Evolutionary conservation across 1,139 yeast genomes (phyloP).

Genomic region (Zhuliangozyma parablackwelliae): DNA sequence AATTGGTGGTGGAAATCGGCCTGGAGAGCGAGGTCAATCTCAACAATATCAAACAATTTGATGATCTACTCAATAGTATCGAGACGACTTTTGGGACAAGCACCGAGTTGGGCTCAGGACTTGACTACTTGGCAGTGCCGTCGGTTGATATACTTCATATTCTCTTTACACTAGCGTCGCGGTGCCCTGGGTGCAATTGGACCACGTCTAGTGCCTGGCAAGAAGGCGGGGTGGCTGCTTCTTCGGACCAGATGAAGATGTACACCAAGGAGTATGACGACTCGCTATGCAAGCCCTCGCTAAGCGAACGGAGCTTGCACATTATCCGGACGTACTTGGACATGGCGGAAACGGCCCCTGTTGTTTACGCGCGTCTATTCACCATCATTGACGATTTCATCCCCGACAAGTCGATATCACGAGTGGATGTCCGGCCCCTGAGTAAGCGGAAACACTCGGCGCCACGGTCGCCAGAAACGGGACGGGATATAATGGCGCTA

Average conservation of each 20-base stretch:
- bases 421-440: too few relatives aligned
- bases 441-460: too few relatives aligned
- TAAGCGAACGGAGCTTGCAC: slow-evolving; percentile 18
- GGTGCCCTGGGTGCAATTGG: slow-evolving; percentile 25
- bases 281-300: slow-evolving; percentile 16
- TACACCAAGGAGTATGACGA: slow-evolving; percentile 18
- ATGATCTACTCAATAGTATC: slow-evolving; percentile 24
- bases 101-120: slow-evolving; percentile 3
- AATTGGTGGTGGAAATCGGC: slow-evolving; percentile 21
- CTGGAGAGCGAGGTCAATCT: slow-evolving; percentile 7
- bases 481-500: slow-evolving; percentile 2
- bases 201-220: slow-evolving; percentile 12
- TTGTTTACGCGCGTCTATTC: slow-evolving; percentile 2
- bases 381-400: slow-evolving; percentile 6
- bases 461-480: slow-evolving; percentile 1
- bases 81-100: slow-evolving; percentile 16
- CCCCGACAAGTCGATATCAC: neutral
- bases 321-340: slow-evolving; percentile 14
- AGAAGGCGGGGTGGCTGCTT: slow-evolving; percentile 16
- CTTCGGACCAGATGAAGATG: slow-evolving; percentile 16
- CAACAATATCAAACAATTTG: slow-evolving; percentile 26
- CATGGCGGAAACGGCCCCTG: neutral
- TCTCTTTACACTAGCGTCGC: slow-evolving; percentile 27
- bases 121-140: slow-evolving; percentile 14
- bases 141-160: slow-evolving; percentile 24